Percentiles rank a stretch among this genome's conserved stretches.
phyloP scores from a whole-genome alignment of 148 eudicot species.

The Bassia scoparia region DNA sequence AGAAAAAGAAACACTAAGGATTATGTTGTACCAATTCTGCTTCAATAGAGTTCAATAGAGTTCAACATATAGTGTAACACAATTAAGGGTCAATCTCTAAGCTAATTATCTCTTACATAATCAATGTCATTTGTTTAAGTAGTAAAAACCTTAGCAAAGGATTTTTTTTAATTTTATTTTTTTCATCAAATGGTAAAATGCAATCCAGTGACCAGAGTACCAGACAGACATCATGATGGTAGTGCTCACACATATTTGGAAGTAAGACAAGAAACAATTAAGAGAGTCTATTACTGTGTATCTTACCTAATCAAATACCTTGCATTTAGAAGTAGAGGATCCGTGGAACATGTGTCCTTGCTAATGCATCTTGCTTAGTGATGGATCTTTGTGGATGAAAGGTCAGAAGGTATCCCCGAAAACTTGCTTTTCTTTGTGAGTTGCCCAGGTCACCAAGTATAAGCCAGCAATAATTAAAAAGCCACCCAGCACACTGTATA shows the following conservation, averaged over 20 bases:
- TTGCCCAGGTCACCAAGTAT: slow-evolving; percentile 91
- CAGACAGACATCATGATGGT: too few relatives aligned
- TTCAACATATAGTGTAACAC: too few relatives aligned
- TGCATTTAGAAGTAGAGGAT: slow-evolving; percentile 42
- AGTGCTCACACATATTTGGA: background rate
- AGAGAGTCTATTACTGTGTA: background rate
- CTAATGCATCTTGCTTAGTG: slow-evolving; percentile 43
- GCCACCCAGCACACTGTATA: slow-evolving; percentile 80
- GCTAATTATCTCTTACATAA: too few relatives aligned
- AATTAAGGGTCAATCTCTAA: too few relatives aligned
- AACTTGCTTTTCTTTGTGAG: slow-evolving; percentile 60
- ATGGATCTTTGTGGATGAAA: slow-evolving; percentile 43
- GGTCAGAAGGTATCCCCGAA: slow-evolving; percentile 46
- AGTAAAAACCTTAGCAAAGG: too few relatives aligned
- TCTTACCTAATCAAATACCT: slow-evolving; percentile 58
- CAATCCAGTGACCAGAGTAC: background rate
- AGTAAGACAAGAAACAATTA: background rate
- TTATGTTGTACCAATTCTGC: too few relatives aligned
- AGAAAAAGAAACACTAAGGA: too few relatives aligned
- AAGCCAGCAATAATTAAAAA: slow-evolving; percentile 72
- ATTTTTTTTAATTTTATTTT: too few relatives aligned
- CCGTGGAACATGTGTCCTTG: slow-evolving; percentile 50
- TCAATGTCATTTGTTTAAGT: too few relatives aligned
- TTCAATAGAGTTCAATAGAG: too few relatives aligned
- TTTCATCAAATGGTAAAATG: slow-evolving; percentile 1